Conservation (phyloP, 2,329 filamentous ascomycete genomes). For the Cladorrhinum sp. region DNA sequence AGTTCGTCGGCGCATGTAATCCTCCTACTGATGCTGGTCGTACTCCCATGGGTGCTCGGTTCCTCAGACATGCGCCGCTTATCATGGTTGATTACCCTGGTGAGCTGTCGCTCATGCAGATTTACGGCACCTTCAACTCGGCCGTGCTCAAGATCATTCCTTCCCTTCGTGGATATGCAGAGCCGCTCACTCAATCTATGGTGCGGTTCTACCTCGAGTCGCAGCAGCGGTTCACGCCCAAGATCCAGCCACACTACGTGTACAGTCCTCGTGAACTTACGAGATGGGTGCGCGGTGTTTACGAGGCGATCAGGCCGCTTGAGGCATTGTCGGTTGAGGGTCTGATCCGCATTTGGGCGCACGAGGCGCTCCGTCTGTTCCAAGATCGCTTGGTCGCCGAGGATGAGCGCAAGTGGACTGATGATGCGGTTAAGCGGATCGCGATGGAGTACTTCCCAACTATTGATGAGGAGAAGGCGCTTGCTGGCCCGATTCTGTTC, state of each 20-base stretch:
- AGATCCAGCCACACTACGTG: slow-evolving; percentile 97
- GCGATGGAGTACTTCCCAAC: slow-evolving; percentile 90
- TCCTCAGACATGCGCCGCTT: slow-evolving; percentile 93
- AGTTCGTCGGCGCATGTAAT: slow-evolving; percentile 98
- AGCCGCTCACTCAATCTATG: slow-evolving; percentile 94
- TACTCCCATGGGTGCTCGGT: slow-evolving; percentile 88
- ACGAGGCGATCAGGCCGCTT: slow-evolving; percentile 91
- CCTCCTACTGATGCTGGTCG: slow-evolving; percentile 95
- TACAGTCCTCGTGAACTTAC: slow-evolving; percentile 99
- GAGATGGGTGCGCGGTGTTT: slow-evolving; percentile 94
- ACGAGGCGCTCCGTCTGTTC: slow-evolving; percentile 93
- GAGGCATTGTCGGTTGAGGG: slow-evolving; percentile 87
- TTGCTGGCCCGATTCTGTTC: slow-evolving; percentile 92
- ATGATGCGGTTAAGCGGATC: slow-evolving; percentile 80
- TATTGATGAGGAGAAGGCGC: slow-evolving; percentile 84
- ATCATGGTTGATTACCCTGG: slow-evolving; percentile 99
- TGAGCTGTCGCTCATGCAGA: slow-evolving; percentile 89
- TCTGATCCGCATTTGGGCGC: slow-evolving; percentile 94
- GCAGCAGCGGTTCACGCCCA: slow-evolving; percentile 88
- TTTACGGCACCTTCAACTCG: slow-evolving; percentile 97
- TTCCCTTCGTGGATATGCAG: slow-evolving; percentile 88
- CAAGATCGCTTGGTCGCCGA: slow-evolving; percentile 94
- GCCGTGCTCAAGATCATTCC: slow-evolving; percentile 97
- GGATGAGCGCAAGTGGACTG: slow-evolving; percentile 93
- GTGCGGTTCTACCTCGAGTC: slow-evolving; percentile 94